Conservation (phyloP, 257 asterid genomes). For the Dorcoceras hygrometricum region DNA sequence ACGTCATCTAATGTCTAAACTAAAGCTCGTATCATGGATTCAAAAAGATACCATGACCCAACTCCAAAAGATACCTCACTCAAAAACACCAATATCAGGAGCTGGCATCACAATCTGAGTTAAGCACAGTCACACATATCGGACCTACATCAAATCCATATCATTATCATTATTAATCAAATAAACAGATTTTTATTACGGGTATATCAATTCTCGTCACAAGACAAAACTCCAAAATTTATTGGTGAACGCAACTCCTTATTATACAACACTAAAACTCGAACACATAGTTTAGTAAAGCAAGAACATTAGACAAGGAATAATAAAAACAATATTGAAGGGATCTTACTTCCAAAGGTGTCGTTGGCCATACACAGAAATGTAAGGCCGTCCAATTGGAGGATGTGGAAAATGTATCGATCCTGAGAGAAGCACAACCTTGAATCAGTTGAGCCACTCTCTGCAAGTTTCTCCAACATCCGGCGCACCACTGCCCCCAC, state of each 20-base stretch:
- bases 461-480: conserved; percentile 74
- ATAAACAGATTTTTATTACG: no score
- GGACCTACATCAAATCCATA: no score
- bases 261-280: conserved; percentile 20
- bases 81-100: no score
- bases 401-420: conserved; percentile 91
- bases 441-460: conserved; percentile 59
- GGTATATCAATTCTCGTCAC: no score
- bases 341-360: conserved; percentile 75
- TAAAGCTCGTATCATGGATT: no score
- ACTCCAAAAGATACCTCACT: no score
- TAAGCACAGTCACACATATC: no score
- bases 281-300: background rate
- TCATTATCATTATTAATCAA: no score
- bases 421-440: conserved; percentile 96
- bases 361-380: conserved; percentile 99
- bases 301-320: background rate
- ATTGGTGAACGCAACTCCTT: conserved; percentile 4
- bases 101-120: no score
- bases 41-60: no score
- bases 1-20: no score
- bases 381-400: conserved; percentile 77
- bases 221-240: background rate
- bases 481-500: conserved; percentile 89
- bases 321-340: background rate